These are phyloP conservation scores for Penicillium sp. DNA, from an alignment of 2,329 filamentous ascomycete species.

Conservation along the genomic window DNA sequence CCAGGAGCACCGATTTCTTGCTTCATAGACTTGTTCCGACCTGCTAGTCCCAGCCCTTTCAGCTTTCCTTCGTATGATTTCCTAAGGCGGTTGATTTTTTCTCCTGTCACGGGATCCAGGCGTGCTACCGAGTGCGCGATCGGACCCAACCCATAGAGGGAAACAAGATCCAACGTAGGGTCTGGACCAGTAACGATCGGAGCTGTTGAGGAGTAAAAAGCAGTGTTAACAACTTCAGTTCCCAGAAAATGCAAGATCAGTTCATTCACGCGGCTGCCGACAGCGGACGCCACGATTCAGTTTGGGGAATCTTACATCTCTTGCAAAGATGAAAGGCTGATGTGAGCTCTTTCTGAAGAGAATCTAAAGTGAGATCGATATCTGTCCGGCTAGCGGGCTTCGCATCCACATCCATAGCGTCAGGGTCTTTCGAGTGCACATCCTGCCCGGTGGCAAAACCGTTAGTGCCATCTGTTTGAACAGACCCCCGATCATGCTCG, in stretches of 20 bases:
- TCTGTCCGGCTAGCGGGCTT: conserved; percentile 22
- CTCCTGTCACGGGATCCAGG: conserved; percentile 60
- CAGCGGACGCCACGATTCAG: conserved; percentile 40
- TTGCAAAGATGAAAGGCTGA: conserved; percentile 51
- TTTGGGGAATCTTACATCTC: conserved; percentile 50
- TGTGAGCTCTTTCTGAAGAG: conserved; percentile 47
- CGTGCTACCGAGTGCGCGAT: conserved; percentile 60
- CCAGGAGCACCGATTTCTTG: conserved; percentile 42
- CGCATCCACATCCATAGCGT: conserved; percentile 44
- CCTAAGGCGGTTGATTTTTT: conserved; percentile 63
- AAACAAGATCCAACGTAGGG: conserved; percentile 58
- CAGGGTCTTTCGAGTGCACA: conserved; percentile 22
- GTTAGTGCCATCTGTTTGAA: conserved; percentile 16
- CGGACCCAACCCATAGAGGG: conserved; percentile 56
- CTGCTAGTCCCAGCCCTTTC: conserved; percentile 48
- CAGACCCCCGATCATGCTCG: conserved; percentile 36
- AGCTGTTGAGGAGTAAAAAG: conserved; percentile 39
- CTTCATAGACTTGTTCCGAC: conserved; percentile 50
- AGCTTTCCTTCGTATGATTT: conserved; percentile 55
- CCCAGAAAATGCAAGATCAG: conserved; percentile 27
- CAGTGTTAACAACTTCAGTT: conserved; percentile 46
- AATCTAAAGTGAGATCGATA: conserved; percentile 39
- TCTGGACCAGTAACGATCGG: conserved; percentile 55
- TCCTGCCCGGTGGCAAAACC: conserved; percentile 25
- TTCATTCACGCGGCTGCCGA: conserved; percentile 29